Conservation (phyloP, 345 rosid genomes). For the Leavenworthia alabamica region DNA sequence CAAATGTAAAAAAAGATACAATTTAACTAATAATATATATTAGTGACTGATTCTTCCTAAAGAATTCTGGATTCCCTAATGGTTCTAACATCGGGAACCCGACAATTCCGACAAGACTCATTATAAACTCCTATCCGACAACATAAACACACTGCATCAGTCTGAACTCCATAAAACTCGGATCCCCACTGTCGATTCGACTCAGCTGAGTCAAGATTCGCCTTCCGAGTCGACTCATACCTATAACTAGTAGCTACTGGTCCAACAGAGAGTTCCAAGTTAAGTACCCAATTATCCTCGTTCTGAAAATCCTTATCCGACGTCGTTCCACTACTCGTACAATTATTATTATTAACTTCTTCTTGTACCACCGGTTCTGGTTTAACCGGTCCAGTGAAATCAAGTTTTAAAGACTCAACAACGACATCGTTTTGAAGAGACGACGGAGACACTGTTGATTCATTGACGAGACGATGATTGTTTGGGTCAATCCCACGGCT, state of each 20-base stretch:
- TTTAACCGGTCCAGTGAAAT: slow-evolving; percentile 21
- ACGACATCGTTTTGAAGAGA: neutral
- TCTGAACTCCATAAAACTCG: slow-evolving; percentile 9
- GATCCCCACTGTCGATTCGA: slow-evolving; percentile 18
- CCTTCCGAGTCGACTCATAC: slow-evolving; percentile 14
- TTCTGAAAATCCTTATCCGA: slow-evolving; percentile 17
- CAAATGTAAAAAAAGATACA: neutral
- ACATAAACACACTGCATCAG: slow-evolving; percentile 24
- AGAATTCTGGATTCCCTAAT: slow-evolving; percentile 22
- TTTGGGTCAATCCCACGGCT: slow-evolving; percentile 71
- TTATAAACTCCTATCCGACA: slow-evolving; percentile 29
- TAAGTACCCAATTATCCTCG: slow-evolving; percentile 11
- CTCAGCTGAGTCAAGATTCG: slow-evolving; percentile 14
- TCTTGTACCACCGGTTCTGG: slow-evolving; percentile 22
- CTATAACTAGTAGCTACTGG: slow-evolving; percentile 10
- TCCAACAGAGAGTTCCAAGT: slow-evolving; percentile 31
- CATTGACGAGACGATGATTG: slow-evolving; percentile 49
- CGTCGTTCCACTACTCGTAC: slow-evolving; percentile 28
- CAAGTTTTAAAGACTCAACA: neutral
- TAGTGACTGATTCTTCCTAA: neutral
- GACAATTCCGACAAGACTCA: slow-evolving; percentile 32
- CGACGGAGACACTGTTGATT: slow-evolving; percentile 17
- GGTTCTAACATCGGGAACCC: slow-evolving; percentile 23
- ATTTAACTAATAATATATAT: neutral
- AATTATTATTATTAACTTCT: slow-evolving; percentile 6